phyloP scores from a whole-genome alignment of 129 eudicot genomes.

The Smallanthus sonchifolius region DNA sequence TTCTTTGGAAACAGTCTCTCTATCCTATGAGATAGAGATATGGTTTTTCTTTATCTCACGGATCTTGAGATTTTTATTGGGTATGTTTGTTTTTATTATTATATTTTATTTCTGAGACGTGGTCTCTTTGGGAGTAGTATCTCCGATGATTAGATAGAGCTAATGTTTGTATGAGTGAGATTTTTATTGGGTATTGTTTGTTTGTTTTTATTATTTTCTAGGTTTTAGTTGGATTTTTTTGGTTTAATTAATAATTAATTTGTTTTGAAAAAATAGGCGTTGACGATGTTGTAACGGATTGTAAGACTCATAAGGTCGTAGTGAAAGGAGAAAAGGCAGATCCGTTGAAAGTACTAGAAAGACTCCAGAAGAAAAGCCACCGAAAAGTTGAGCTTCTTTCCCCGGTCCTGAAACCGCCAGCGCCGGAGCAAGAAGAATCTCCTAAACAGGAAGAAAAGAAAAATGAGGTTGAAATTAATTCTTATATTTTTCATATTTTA shows the following conservation, averaged over 20 bases:
- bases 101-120: too few relatives aligned
- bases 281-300: conserved; percentile 78
- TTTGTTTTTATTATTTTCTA: neutral
- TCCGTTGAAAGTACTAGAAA: conserved; percentile 64
- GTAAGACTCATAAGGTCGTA: conserved; percentile 80
- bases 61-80: too few relatives aligned
- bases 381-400: conserved; percentile 92
- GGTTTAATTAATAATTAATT: neutral
- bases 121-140: too few relatives aligned
- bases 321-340: conserved; percentile 80
- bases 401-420: conserved; percentile 60
- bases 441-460: conserved; percentile 64
- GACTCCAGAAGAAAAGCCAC: conserved; percentile 81
- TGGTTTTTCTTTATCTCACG: too few relatives aligned
- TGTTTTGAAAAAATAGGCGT: conserved; percentile 43
- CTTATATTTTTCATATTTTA: neutral
- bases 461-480: conserved; percentile 55
- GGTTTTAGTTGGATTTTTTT: too few relatives aligned
- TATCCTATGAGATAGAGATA: too few relatives aligned
- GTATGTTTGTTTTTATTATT: too few relatives aligned
- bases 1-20: too few relatives aligned
- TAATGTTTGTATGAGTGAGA: too few relatives aligned
- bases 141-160: too few relatives aligned
- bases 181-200: too few relatives aligned
- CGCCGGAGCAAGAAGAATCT: conserved; percentile 47